Percentiles rank a stretch among this genome's conserved stretches.
phyloP scores from a whole-genome alignment of 306 rosid genomes.

The Glycine tomentella region DNA sequence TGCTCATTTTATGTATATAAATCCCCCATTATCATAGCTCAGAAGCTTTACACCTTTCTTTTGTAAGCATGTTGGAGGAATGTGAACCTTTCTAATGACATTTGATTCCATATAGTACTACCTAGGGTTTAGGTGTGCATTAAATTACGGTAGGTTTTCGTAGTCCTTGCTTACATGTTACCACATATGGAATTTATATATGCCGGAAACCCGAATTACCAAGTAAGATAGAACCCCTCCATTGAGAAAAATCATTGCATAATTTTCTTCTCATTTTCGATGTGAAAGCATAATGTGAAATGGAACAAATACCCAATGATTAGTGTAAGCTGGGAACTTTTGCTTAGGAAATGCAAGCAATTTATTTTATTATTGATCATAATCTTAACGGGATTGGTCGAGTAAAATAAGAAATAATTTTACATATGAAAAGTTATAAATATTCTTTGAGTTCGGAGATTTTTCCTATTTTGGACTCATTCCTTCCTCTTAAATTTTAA shows the following conservation, averaged over 20 bases:
- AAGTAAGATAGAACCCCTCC: background rate
- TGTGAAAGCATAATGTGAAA: conserved; percentile 9
- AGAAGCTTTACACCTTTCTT: conserved; percentile 4
- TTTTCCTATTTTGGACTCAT: too few relatives aligned
- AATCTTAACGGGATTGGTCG: too few relatives aligned
- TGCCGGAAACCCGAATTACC: conserved; percentile 12
- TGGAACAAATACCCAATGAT: conserved; percentile 42
- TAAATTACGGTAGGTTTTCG: background rate
- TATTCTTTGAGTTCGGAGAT: too few relatives aligned
- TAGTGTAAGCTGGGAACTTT: background rate
- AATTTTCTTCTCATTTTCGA: conserved; percentile 23
- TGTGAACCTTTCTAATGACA: conserved; percentile 20
- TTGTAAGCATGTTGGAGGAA: background rate
- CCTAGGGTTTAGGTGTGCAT: conserved; percentile 11
- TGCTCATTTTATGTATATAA: background rate
- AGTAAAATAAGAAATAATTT: too few relatives aligned
- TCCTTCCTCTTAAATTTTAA: too few relatives aligned
- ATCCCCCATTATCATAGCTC: conserved; percentile 6
- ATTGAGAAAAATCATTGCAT: background rate
- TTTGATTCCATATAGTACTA: background rate
- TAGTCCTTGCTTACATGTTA: background rate
- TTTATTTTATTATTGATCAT: background rate
- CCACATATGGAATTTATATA: background rate
- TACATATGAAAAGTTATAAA: too few relatives aligned
- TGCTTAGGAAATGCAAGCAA: conserved; percentile 26